Conservation (phyloP, 257 asterid genomes). For the Lithospermum erythrorhizon region DNA sequence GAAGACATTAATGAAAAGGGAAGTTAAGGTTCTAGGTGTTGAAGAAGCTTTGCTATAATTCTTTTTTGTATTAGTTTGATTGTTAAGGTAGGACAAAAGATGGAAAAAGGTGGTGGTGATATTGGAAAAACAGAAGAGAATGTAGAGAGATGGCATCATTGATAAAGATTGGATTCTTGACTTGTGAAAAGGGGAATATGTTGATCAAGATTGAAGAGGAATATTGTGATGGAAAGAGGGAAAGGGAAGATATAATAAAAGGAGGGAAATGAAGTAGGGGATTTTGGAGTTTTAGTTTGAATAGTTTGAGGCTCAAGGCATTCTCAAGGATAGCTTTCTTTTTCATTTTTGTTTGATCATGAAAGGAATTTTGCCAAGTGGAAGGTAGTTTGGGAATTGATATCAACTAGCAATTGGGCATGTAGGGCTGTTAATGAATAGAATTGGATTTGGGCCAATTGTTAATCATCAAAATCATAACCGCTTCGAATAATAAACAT, state of each 20-base stretch:
- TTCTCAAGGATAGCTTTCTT: not conserved
- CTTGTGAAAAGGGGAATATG: conserved; percentile 30
- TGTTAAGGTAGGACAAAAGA: conserved; percentile 8
- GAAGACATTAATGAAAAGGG: conserved; percentile 53
- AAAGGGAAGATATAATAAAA: too few species aligned
- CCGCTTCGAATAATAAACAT: too few species aligned
- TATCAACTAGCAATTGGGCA: too few species aligned
- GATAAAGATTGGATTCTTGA: conserved; percentile 54
- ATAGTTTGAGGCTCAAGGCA: too few species aligned
- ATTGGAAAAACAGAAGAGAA: conserved; percentile 9
- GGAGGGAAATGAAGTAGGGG: not conserved
- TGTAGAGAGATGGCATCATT: conserved; percentile 43
- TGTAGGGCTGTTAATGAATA: too few species aligned
- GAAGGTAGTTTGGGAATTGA: too few species aligned
- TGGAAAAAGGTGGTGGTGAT: conserved; percentile 13
- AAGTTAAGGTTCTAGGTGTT: not conserved
- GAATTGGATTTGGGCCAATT: too few species aligned
- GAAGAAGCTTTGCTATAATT: too few species aligned
- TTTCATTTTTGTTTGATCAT: not conserved
- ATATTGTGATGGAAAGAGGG: not conserved
- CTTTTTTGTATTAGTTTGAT: not conserved
- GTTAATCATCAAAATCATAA: too few species aligned
- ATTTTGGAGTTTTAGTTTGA: not conserved
- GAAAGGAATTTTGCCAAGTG: too few species aligned
- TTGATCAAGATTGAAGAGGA: too few species aligned